Evolutionary conservation across 2,329 filamentous ascomycete species (phyloP), one percentile per base, ranked within the genome.

Genomic region (Neopestalotiopsis clavispora): DNA sequence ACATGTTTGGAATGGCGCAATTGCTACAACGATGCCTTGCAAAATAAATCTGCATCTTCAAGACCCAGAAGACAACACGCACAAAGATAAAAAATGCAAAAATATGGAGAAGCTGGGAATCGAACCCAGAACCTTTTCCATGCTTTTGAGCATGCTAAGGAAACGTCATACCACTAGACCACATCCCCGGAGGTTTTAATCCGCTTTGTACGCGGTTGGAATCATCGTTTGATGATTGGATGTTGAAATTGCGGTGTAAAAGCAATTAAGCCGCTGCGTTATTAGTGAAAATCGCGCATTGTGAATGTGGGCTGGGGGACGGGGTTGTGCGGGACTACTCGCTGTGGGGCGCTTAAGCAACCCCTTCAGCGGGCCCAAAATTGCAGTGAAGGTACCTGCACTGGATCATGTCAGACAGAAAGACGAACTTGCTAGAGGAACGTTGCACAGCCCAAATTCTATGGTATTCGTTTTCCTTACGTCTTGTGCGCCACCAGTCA

Each of bases 121-220:
- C 60, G 66, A 68, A 68, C 66, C 59, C 66, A 63, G 66, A 64
- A 68, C 66, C 66, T 68, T 64, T 68, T 68, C 66, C 65, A 67
- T 67, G 65, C 65, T 56, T 17, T 23, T 23, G n/a, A 7, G 57
- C 60, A 64, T 68, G 66, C 66, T 68, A 68, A 68, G 60, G 66
- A 68, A 68, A 64, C 66, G 66, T 68, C 60, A 68, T 68, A 68
- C 66, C 66, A 40, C 5, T 69, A 60, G 32, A 60, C 57, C 57
- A 60, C 32, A 60, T 60, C 57, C 57, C 57, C 57, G 23, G 23
- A 10, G 14, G 45, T 60, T 5, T 6, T 30, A 9, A 6, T 3
- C 14, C 23, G 23, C 23, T 3, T 28, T 28, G 23, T 3, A 28
- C 3, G 23, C 23, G 23, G 23, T 28, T 28, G 23, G 23, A 28